Conservation (phyloP, 352 stramenopile species). For the Globisporangium takayamanum region DNA sequence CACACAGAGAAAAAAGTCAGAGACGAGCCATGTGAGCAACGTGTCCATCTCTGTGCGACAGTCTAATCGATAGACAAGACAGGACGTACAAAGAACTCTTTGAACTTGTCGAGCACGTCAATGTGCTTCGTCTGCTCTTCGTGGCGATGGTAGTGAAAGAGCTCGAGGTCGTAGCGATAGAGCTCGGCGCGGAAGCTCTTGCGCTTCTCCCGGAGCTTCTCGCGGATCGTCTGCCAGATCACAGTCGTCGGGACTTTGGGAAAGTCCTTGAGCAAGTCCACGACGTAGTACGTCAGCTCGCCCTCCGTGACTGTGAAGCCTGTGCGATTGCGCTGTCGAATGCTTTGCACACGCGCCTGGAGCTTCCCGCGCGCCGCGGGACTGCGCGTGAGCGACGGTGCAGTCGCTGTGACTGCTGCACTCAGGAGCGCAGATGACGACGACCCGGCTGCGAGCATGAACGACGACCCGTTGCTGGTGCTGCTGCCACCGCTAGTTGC, state of each 20-base stretch:
- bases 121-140: conserved; percentile 41
- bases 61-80: neutral
- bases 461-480: neutral
- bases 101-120: conserved; percentile 57
- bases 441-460: neutral
- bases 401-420: neutral
- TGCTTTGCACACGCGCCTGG: conserved; percentile 21
- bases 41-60: neutral
- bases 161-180: conserved; percentile 56
- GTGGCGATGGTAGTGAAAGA: conserved; percentile 46
- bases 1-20: neutral
- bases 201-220: conserved; percentile 51
- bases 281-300: conserved; percentile 51
- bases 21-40: neutral
- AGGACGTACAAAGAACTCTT: conserved; percentile 55
- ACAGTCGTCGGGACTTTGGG: conserved; percentile 33
- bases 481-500: neutral
- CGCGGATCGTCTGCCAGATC: conserved; percentile 40
- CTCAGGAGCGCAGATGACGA: neutral
- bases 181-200: conserved; percentile 56
- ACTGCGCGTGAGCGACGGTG: neutral
- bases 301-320: conserved; percentile 24
- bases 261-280: conserved; percentile 57
- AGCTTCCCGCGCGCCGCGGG: conserved; percentile 14
- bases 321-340: conserved; percentile 23